Evolutionary conservation across 2,329 filamentous ascomycete genomes (phyloP), one percentile per base, ranked within the genome.

Genomic region (Fusarium udum): DNA sequence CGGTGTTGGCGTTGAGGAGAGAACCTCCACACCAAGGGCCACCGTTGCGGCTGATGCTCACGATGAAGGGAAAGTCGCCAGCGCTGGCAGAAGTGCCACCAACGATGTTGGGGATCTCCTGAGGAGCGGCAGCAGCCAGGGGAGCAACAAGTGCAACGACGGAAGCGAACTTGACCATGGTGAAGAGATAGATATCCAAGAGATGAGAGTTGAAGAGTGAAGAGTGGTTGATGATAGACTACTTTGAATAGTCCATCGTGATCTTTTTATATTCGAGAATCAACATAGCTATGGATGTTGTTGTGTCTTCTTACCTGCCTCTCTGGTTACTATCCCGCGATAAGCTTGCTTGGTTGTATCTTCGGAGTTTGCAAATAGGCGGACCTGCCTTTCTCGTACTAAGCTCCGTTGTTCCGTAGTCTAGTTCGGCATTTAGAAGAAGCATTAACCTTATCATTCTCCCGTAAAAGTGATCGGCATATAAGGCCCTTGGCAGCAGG

Each of bases 51-150:
- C 68, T 61, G 48, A 81, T 67, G 64, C 67, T 73, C 57, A 81
- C 79, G 26, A 81, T 80, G 77, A 74, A 81, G 36, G 79, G 79
- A 52, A 81, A 80, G 22, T 81, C 79, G 31, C 77, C 78, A 28
- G 69, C 26, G 6, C n/a, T 22, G 36, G 78, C 78, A 20, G 36
- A 46, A 7, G 65, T 64, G 28, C 78, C 78, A 24, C 78, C 78
- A 32, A 80, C 78, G 16, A 80, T 80, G 43, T 59, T 43, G 34
- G 65, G 58, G 16, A 53, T 28, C 18, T 62, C 45, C 51, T 74
- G 60, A 11, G 63, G 61, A 22, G 71, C 46, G 43, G 67, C 71
- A 16, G 75, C 71, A 4, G 48, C 75, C 32, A 71, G 48, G 24
- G 75, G 58, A 20, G 68, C 72, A 40, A 34, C 60, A 39, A 74